Conservation (phyloP, 1,284 basidiomycete genomes). For the Ustilago trichophora region DNA sequence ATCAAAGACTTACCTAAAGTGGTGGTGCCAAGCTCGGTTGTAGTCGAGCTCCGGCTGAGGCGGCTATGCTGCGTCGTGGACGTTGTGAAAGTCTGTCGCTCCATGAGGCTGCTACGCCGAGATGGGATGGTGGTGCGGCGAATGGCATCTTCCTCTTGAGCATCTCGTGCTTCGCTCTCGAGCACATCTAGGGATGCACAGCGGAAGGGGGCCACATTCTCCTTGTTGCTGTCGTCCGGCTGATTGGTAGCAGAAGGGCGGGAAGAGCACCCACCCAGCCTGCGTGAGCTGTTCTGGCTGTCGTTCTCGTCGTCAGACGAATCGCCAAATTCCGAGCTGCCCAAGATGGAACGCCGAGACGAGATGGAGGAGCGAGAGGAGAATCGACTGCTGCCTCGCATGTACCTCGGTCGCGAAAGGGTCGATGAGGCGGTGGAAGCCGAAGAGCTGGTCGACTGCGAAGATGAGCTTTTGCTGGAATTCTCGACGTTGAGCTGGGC, state of each 20-base stretch:
- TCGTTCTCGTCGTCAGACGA: slow-evolving; percentile 48
- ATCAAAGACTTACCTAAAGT: no score
- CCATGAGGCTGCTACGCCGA: slow-evolving; percentile 43
- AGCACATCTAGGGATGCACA: slow-evolving; percentile 36
- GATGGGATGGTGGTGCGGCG: slow-evolving; percentile 44
- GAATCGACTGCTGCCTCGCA: slow-evolving; percentile 16
- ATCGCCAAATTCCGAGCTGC: slow-evolving; percentile 42
- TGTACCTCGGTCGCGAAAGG: slow-evolving; percentile 14
- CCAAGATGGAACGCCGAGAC: slow-evolving; percentile 38
- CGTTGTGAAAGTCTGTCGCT: slow-evolving; percentile 21
- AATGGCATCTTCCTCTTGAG: slow-evolving; percentile 47
- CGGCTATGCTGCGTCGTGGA: slow-evolving; percentile 10
- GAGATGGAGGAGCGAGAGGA: slow-evolving; percentile 30
- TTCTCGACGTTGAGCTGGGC: slow-evolving; percentile 23
- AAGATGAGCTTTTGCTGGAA: slow-evolving; percentile 16
- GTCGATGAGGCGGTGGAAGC: slow-evolving; percentile 20
- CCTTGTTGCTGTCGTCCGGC: slow-evolving; percentile 64
- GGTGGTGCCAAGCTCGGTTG: slow-evolving; percentile 26
- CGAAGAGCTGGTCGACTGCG: slow-evolving; percentile 6
- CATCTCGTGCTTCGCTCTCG: slow-evolving; percentile 37
- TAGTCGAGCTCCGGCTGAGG: slow-evolving; percentile 37
- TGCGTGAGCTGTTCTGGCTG: slow-evolving; percentile 3
- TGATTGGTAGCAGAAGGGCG: slow-evolving; percentile 8
- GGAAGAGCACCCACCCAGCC: slow-evolving; percentile 51
- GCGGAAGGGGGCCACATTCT: slow-evolving; percentile 63